These are phyloP conservation scores for Cladosporium sp. DNA, from an alignment of 2,329 filamentous ascomycete genomes.

Conservation along the genomic window DNA sequence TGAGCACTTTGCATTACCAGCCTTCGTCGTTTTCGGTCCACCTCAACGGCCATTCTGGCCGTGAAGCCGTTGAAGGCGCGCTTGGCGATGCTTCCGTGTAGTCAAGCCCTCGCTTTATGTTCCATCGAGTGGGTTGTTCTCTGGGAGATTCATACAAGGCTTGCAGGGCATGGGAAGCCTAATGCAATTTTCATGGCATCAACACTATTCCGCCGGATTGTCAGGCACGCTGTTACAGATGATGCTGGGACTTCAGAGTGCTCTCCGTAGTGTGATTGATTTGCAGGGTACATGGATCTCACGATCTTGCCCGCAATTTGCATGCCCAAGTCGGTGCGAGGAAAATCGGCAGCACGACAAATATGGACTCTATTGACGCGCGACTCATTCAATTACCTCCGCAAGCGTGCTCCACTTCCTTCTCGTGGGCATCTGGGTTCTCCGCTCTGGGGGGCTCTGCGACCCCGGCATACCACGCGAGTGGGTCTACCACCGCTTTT, in stretches of 20 bases:
- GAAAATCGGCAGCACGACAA: not conserved
- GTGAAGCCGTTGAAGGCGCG: not conserved
- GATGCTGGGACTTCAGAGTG: no score
- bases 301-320: not conserved
- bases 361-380: not conserved
- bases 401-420: slow-evolving; percentile 4
- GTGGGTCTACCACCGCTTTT: no score
- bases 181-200: no score
- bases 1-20: not conserved
- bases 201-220: no score
- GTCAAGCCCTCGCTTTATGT: not conserved
- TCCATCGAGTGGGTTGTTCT: not conserved
- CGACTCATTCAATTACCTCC: not conserved
- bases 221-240: no score
- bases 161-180: no score
- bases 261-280: no score
- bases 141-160: not conserved
- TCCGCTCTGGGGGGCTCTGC: not conserved
- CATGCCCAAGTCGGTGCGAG: not conserved
- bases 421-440: not conserved
- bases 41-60: not conserved
- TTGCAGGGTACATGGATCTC: not conserved
- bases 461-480: slow-evolving; percentile 7
- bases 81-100: not conserved
- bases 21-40: not conserved